Conservation (phyloP, 176 grass and related monocot genomes). For the Avena sativa region DNA sequence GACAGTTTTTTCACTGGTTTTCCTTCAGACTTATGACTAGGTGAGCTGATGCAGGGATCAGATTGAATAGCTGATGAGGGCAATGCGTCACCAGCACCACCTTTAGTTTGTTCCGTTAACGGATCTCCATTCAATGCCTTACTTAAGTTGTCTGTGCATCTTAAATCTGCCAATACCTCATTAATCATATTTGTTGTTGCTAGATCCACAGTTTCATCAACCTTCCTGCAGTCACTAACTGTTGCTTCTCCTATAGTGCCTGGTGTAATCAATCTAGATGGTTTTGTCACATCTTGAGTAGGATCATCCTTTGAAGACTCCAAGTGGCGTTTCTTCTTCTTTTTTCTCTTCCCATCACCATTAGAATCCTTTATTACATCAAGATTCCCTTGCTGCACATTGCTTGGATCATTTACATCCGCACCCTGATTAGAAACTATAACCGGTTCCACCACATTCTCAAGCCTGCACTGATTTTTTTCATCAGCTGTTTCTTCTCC, state of each 20-base stretch:
- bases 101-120: slow-evolving; percentile 31
- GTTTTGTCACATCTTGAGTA: slow-evolving; percentile 48
- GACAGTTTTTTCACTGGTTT: slow-evolving; percentile 29
- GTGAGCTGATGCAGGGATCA: slow-evolving; percentile 41
- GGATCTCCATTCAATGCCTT: slow-evolving; percentile 22
- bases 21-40: slow-evolving; percentile 37
- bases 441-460: slow-evolving; percentile 31
- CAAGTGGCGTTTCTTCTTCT: slow-evolving; percentile 45
- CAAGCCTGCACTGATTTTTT: slow-evolving; percentile 32
- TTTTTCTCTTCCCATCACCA: slow-evolving; percentile 66
- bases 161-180: slow-evolving; percentile 52
- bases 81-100: slow-evolving; percentile 26
- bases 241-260: slow-evolving; percentile 40
- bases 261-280: slow-evolving; percentile 28
- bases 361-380: slow-evolving; percentile 41
- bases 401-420: slow-evolving; percentile 44
- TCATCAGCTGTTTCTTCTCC: slow-evolving; percentile 43
- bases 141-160: slow-evolving; percentile 32
- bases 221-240: slow-evolving; percentile 24
- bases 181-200: slow-evolving; percentile 31
- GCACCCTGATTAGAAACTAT: slow-evolving; percentile 34
- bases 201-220: slow-evolving; percentile 41
- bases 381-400: slow-evolving; percentile 44
- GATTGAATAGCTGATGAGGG: slow-evolving; percentile 35
- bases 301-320: slow-evolving; percentile 46